Evolutionary conservation across 495 filamentous ascomycete genomes (phyloP).

Genomic region (Pseudotulostoma volvatum): DNA sequence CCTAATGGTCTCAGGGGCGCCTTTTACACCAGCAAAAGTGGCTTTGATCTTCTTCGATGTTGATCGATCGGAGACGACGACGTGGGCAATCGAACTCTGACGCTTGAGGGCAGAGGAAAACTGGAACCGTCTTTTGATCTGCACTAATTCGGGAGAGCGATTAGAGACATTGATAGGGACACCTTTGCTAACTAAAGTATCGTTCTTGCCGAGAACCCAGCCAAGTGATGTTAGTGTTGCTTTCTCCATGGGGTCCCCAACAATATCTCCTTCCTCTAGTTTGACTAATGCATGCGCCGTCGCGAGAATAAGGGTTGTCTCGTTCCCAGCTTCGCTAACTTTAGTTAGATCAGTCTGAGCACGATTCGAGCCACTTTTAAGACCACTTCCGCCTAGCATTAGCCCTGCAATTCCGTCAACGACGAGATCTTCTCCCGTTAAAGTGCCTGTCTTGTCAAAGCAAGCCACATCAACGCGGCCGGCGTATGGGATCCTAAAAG

Average conservation of each 20-base stretch:
- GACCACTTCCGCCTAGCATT: conserved; percentile 45
- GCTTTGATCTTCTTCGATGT: conserved; percentile 55
- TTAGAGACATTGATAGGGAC: conserved; percentile 29
- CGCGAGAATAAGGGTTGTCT: conserved; percentile 86
- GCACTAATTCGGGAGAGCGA: conserved; percentile 46
- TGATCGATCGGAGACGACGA: conserved; percentile 47
- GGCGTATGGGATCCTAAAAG: conserved; percentile 96
- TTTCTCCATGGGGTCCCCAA: conserved; percentile 98
- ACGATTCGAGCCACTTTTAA: conserved; percentile 58
- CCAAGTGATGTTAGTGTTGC: conserved; percentile 78
- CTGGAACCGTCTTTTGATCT: conserved; percentile 92
- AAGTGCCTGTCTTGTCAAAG: conserved; percentile 96
- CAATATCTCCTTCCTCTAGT: conserved; percentile 90
- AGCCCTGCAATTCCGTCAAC: conserved; percentile 95
- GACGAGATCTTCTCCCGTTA: conserved; percentile 93
- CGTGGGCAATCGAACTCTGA: conserved; percentile 81
- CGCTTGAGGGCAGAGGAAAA: conserved; percentile 95
- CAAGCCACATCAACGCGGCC: conserved; percentile 92
- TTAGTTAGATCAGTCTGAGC: conserved; percentile 58
- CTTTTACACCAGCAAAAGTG: conserved; percentile 91
- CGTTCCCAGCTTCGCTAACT: conserved; percentile 45
- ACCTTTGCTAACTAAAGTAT: conserved; percentile 44
- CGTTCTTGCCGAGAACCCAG: conserved; percentile 79
- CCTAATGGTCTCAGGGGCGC: conserved; percentile 88
- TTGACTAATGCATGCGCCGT: conserved; percentile 92